These are phyloP conservation scores for Aspergillus sp. DNA, from an alignment of 2,329 filamentous ascomycete species.

Conservation along the genomic window DNA sequence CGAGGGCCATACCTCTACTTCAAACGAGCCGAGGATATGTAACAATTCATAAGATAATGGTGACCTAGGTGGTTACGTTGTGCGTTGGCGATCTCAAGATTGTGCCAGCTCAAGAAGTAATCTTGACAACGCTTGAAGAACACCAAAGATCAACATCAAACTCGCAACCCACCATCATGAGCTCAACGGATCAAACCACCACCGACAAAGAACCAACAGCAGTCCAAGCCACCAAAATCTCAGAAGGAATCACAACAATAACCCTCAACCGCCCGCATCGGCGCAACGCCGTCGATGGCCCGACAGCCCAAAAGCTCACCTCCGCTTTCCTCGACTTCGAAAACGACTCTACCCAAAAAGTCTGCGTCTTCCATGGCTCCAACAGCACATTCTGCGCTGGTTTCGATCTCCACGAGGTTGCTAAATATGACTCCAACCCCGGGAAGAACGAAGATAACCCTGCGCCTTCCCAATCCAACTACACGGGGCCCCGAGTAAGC, in stretches of 20 bases:
- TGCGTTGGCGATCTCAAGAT: neutral
- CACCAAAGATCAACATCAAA: neutral
- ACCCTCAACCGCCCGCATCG: constrained; percentile 53
- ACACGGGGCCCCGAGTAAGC: neutral
- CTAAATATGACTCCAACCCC: constrained; percentile 18
- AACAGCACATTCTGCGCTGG: constrained; percentile 55
- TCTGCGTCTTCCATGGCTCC: constrained; percentile 52
- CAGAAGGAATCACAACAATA: constrained; percentile 54
- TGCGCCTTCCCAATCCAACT: neutral
- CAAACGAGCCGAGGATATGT: neutral
- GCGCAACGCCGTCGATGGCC: constrained; percentile 54
- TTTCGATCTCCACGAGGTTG: constrained; percentile 52
- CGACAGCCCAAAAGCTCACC: constrained; percentile 51
- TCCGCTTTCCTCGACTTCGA: constrained; percentile 53
- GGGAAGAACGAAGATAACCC: neutral
- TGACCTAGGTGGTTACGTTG: neutral
- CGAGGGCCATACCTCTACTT: neutral
- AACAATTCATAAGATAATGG: neutral
- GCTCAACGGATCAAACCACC: neutral
- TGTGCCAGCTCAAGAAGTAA: too few relatives aligned
- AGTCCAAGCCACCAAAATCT: constrained; percentile 10
- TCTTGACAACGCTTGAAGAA: neutral
- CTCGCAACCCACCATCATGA: neutral
- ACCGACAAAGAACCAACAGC: neutral
- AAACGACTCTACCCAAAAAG: constrained; percentile 50